phyloP scores from a whole-genome alignment of 306 rosid genomes.

The Citrullus amarus region DNA sequence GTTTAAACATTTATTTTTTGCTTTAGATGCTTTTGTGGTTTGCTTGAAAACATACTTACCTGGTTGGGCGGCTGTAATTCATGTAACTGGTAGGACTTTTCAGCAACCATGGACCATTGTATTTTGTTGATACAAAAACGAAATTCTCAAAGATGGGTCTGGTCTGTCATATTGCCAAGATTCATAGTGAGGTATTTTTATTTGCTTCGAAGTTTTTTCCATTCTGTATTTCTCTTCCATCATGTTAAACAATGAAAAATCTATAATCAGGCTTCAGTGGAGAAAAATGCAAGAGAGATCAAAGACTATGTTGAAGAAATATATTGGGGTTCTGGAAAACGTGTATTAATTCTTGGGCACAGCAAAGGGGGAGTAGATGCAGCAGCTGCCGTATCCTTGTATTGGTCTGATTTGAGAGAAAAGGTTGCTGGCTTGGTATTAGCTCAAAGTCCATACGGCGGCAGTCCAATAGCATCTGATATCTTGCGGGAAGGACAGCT shows the following conservation, averaged over 20 bases:
- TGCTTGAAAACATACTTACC: slow-evolving; percentile 3
- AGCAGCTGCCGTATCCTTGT: slow-evolving; percentile 90
- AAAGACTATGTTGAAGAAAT: slow-evolving; percentile 92
- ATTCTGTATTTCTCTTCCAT: not conserved
- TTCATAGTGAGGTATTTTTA: slow-evolving; percentile 82
- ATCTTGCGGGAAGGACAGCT: slow-evolving; percentile 94
- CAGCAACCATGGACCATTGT: slow-evolving; percentile 97
- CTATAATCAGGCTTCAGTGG: slow-evolving; percentile 67
- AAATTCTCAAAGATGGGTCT: slow-evolving; percentile 89
- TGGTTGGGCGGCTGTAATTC: not conserved
- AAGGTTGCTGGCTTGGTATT: slow-evolving; percentile 90
- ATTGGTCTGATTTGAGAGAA: slow-evolving; percentile 94
- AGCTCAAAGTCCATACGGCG: slow-evolving; percentile 98
- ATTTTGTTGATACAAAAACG: slow-evolving; percentile 67
- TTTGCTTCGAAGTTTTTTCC: not conserved
- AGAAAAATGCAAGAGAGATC: slow-evolving; percentile 89
- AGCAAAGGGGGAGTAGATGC: slow-evolving; percentile 99
- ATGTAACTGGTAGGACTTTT: slow-evolving; percentile 57
- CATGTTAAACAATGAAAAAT: slow-evolving; percentile 18
- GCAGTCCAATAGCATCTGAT: slow-evolving; percentile 95
- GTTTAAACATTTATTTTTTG: not conserved
- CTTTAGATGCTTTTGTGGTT: not conserved
- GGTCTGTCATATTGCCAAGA: slow-evolving; percentile 91
- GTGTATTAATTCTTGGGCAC: slow-evolving; percentile 92
- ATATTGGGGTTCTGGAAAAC: slow-evolving; percentile 87